Evolutionary conservation across 2,329 filamentous ascomycete genomes (phyloP).

Genomic region (Sarocladium oryzae): DNA sequence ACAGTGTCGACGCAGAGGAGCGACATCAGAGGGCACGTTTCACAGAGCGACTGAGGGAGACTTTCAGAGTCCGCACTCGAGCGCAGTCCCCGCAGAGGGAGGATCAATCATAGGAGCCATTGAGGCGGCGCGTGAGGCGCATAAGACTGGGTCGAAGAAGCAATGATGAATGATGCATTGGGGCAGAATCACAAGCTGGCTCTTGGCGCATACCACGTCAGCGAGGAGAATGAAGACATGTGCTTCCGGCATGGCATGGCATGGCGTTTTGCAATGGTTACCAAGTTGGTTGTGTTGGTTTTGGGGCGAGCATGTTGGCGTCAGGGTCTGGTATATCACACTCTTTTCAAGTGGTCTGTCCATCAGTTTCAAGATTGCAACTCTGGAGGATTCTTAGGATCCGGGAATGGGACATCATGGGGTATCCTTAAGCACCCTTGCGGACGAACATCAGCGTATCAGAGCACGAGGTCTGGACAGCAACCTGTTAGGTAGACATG

Average conservation of each 20-base stretch:
- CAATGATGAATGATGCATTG: not conserved
- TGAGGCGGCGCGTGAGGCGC: not conserved
- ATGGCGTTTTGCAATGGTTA: not conserved
- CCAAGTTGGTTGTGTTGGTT: not conserved
- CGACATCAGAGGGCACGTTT: slow-evolving; percentile 36
- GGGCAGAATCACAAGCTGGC: not conserved
- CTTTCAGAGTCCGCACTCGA: slow-evolving; percentile 45
- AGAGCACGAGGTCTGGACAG: no score
- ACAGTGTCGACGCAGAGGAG: slow-evolving; percentile 23
- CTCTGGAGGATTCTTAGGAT: no score
- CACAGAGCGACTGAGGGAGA: slow-evolving; percentile 44
- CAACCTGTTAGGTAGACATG: no score
- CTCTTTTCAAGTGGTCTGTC: no score
- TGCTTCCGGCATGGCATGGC: not conserved
- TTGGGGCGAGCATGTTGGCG: no score
- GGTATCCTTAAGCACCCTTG: no score
- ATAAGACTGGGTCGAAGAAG: not conserved
- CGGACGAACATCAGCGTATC: no score
- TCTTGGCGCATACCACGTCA: not conserved
- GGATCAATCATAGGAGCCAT: not conserved
- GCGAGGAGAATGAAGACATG: not conserved
- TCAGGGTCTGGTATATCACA: no score
- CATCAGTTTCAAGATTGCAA: no score
- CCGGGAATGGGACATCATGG: no score
- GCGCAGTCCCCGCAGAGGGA: slow-evolving; percentile 26